Evolutionary conservation across 1,139 yeast species (phyloP).

Genomic region (Protomyces gravidus): DNA sequence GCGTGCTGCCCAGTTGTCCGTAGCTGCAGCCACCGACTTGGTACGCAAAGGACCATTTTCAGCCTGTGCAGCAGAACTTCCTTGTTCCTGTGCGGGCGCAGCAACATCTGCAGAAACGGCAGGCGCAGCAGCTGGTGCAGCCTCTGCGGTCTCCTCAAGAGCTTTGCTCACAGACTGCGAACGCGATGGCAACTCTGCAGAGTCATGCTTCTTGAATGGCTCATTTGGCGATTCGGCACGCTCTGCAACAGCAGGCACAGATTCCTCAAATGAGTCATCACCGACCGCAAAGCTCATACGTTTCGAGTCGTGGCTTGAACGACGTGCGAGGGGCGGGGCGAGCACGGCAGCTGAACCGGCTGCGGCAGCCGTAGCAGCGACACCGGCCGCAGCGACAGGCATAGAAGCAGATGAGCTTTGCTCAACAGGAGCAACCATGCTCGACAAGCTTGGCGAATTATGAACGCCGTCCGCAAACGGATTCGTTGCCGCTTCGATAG

Average conservation of each 20-base stretch:
- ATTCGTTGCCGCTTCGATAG: neutral
- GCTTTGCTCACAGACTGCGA: neutral
- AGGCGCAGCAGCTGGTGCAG: neutral
- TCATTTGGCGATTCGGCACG: neutral
- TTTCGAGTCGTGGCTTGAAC: neutral
- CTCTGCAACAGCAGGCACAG: conserved; percentile 1
- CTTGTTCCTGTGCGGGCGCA: neutral
- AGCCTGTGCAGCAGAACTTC: neutral
- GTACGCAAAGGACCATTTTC: conserved; percentile 2
- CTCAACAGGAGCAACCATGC: neutral
- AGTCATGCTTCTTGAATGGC: neutral
- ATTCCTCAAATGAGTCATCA: conserved; percentile 20
- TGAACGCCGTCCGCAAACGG: conserved; percentile 15
- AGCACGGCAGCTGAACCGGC: neutral
- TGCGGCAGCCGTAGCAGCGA: neutral
- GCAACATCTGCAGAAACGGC: neutral
- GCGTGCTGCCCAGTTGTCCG: conserved; percentile 25
- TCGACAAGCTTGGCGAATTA: neutral
- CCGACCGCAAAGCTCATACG: conserved; percentile 18
- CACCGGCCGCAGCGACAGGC: neutral
- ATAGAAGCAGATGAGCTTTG: neutral
- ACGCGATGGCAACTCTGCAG: neutral
- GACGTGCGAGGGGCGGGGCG: conserved; percentile 10
- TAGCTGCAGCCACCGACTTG: conserved; percentile 15
- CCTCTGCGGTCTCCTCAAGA: neutral